These are phyloP conservation scores for Pluteus cervinus DNA, from an alignment of 768 basidiomycete genomes.

Conservation along the genomic window DNA sequence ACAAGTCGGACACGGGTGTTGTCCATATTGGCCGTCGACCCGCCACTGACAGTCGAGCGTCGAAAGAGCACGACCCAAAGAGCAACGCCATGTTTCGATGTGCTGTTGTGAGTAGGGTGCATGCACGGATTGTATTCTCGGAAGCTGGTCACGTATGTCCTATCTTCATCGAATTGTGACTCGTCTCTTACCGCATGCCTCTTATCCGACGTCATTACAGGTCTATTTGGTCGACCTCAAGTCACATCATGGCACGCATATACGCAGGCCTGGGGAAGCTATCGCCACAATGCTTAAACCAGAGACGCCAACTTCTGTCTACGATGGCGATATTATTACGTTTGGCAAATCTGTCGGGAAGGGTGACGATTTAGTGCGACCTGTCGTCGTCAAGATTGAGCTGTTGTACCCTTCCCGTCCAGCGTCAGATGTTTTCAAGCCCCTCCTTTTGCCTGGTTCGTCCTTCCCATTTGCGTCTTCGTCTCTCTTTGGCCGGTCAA, in stretches of 20 bases:
- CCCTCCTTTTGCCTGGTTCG: too few species aligned
- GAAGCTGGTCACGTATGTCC: conserved; percentile 61
- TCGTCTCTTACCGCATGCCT: conserved; percentile 12
- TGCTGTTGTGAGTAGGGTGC: conserved; percentile 72
- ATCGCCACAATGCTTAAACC: conserved; percentile 43
- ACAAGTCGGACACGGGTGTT: conserved; percentile 40
- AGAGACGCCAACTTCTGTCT: conserved; percentile 49
- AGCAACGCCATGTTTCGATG: conserved; percentile 64
- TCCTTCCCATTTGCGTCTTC: too few species aligned
- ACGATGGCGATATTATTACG: conserved; percentile 66
- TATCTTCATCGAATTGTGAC: conserved; percentile 8
- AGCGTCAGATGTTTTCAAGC: too few species aligned
- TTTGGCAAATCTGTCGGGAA: conserved; percentile 75
- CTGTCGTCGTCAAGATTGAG: conserved; percentile 57
- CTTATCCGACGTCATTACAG: too few species aligned
- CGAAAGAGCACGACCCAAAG: conserved; percentile 30
- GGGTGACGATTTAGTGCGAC: conserved; percentile 53
- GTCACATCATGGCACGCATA: conserved; percentile 75
- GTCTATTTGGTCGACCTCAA: conserved; percentile 63
- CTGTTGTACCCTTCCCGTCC: conserved; percentile 31
- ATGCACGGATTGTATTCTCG: conserved; percentile 72
- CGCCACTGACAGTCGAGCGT: conserved; percentile 35
- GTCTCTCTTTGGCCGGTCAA: too few species aligned
- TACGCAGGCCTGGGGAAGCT: conserved; percentile 47
- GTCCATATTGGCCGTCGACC: conserved; percentile 69